Base-by-base conservation (phyloP, 2,329 filamentous ascomycete species). In the Pyrenophora seminiperda region DNA sequence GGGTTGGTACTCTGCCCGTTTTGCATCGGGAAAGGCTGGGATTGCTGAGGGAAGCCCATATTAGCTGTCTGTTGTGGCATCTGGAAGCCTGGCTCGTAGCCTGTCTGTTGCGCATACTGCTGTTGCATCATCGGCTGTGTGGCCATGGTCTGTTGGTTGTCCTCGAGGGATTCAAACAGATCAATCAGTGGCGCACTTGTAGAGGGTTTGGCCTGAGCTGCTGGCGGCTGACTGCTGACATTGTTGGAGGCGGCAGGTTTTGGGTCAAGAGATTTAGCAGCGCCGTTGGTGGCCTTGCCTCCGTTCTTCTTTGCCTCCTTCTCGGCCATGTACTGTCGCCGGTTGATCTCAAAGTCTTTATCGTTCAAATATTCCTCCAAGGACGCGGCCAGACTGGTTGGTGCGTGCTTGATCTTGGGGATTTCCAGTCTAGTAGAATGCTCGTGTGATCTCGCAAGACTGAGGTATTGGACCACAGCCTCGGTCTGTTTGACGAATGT, bases 381-480 rank as follows among this genome's bases (percentile, higher is more conserved):
- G 47, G 96, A 91, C 19, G 87, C 87, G 13, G 90, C 90, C 43
- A 99, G 76, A 68, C 94, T 96, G 1, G 95, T 92, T 1, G 94
- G 95, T 5, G 94, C 94, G 71, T 99, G 94, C 77, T 97, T 97
- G 60, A 99, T 82, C 77, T 96, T 97, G 7, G 94, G 94, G 6
- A 99, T 95, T 67, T 97, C 91, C 31, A 99, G 83, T 53, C 93
- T 82, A 4, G 94, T 99, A 57, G 92, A 90, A 68, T 92, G 88
- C 75, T 97, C 91, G 70, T 93, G 94, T 69, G 94, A 88, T 55
- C 93, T 85, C 36, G 94, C 94, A 34, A 93, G 82, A 62, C 87
- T 87, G 37, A 99, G 82, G 67, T 93, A 99, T 64, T 91, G 86
- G 13, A 99, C 93, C 1, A 97, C 93, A 58, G 87, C 85, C 63